phyloP scores from a whole-genome alignment of 2,329 filamentous ascomycete species.

The Cercospora sojina region DNA sequence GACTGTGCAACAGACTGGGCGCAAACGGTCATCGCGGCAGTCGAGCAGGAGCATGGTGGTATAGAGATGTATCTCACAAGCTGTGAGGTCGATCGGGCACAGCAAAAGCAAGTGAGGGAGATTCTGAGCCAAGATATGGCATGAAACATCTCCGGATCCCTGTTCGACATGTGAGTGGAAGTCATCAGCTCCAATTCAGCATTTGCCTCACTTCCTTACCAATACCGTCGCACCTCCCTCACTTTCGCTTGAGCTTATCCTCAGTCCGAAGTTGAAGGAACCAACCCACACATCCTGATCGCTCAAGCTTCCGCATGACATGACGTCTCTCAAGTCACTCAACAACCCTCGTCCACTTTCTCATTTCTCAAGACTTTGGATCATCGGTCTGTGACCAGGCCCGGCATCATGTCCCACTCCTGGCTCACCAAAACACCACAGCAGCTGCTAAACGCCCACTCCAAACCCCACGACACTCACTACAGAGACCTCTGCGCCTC shows the following conservation, averaged over 20 bases:
- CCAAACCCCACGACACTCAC: neutral
- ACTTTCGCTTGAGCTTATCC: neutral
- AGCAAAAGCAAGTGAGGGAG: conserved; percentile 38
- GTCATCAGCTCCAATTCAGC: neutral
- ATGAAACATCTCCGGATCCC: neutral
- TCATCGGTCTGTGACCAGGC: neutral
- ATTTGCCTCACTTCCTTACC: neutral
- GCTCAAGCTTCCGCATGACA: neutral
- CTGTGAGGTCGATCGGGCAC: conserved; percentile 53
- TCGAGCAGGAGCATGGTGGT: conserved; percentile 64
- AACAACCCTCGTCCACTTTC: neutral
- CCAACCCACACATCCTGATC: neutral
- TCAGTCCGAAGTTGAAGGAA: too few species aligned
- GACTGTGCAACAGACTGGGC: conserved; percentile 66
- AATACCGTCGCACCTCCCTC: neutral
- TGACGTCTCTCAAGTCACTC: too few species aligned
- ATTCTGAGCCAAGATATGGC: conserved; percentile 26
- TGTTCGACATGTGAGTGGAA: neutral
- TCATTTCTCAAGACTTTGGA: neutral
- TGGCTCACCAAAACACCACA: neutral
- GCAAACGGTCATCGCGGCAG: conserved; percentile 55
- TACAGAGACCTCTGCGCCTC: neutral
- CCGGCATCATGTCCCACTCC: neutral
- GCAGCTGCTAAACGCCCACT: neutral
- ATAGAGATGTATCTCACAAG: conserved; percentile 63